Percentiles rank a stretch among this genome's conserved stretches.
These are phyloP conservation scores for Epichloe gansuensis DNA, from an alignment of 2,329 filamentous ascomycete genomes.

Conservation along the genomic window DNA sequence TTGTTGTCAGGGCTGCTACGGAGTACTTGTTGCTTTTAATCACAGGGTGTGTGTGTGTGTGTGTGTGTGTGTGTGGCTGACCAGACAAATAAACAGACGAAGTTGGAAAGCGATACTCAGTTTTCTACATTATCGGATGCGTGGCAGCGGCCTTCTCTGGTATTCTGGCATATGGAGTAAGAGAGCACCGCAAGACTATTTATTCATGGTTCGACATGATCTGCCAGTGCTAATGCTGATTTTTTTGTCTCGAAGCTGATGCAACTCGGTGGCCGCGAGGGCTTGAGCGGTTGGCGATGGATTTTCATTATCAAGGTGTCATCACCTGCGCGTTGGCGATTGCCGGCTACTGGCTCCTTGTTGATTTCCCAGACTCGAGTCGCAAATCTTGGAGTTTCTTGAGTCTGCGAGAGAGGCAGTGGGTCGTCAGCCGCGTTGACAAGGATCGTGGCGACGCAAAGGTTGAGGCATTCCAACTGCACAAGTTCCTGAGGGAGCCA, in stretches of 20 bases:
- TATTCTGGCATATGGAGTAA: conserved; percentile 55
- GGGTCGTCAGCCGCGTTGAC: conserved; percentile 41
- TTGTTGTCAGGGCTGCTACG: too few species aligned
- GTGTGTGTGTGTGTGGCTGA: conserved; percentile 31
- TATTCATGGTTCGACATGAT: background rate
- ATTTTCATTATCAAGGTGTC: conserved; percentile 48
- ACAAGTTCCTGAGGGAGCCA: conserved; percentile 32
- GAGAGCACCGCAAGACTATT: background rate
- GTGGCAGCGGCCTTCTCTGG: conserved; percentile 54
- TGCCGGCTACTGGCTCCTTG: conserved; percentile 43
- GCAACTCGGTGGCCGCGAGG: conserved; percentile 46
- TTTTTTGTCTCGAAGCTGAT: conserved; percentile 31
- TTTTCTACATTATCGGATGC: conserved; percentile 58
- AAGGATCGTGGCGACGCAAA: conserved; percentile 45
- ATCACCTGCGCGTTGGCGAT: conserved; percentile 42
- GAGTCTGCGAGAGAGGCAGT: conserved; percentile 35
- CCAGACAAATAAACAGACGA: conserved; percentile 33
- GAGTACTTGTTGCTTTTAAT: background rate
- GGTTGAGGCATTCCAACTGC: conserved; percentile 38
- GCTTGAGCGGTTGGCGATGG: conserved; percentile 52
- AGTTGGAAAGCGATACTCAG: conserved; percentile 55
- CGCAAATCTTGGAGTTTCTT: conserved; percentile 42
- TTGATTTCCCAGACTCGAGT: conserved; percentile 51
- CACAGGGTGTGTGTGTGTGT: conserved; percentile 39
- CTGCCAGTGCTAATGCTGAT: background rate